Percentiles rank a stretch among this genome's conserved stretches.
Evolutionary conservation across 352 stramenopile species (phyloP).

Genomic region (Phytophthora multivora): DNA sequence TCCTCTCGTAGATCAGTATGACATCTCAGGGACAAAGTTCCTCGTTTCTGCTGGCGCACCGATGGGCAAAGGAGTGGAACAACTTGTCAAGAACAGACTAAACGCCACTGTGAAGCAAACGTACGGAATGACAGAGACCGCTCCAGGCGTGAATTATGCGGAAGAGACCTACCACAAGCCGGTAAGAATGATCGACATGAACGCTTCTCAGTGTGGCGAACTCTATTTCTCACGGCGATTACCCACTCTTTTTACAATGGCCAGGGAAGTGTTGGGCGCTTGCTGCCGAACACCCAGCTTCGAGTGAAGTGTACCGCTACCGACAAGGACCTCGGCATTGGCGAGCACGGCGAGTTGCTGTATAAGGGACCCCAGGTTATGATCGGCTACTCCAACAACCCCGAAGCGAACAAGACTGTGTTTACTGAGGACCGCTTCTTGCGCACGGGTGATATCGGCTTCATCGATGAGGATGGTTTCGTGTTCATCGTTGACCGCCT

Average conservation of each 20-base stretch:
- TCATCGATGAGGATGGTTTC: slow-evolving; percentile 91
- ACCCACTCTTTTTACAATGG: not conserved
- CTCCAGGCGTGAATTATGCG: slow-evolving; percentile 38
- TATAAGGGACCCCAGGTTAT: slow-evolving; percentile 93
- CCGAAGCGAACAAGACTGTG: slow-evolving; percentile 80
- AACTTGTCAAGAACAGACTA: slow-evolving; percentile 69
- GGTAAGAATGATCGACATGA: slow-evolving; percentile 11
- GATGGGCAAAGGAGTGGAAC: slow-evolving; percentile 81
- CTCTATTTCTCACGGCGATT: not conserved
- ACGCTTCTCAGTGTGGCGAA: not conserved
- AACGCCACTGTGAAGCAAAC: slow-evolving; percentile 49
- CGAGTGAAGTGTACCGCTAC: slow-evolving; percentile 54
- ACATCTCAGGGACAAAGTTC: slow-evolving; percentile 80
- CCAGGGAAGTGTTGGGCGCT: slow-evolving; percentile 51
- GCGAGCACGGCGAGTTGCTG: slow-evolving; percentile 77
- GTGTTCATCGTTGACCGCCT: slow-evolving; percentile 93
- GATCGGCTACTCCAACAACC: slow-evolving; percentile 91
- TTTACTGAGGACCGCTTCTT: slow-evolving; percentile 86
- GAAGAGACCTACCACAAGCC: slow-evolving; percentile 34
- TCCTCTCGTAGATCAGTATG: slow-evolving; percentile 91
- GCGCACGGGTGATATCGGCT: slow-evolving; percentile 89
- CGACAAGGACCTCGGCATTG: slow-evolving; percentile 41
- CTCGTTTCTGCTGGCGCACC: slow-evolving; percentile 88
- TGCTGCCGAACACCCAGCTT: slow-evolving; percentile 66
- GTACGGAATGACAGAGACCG: slow-evolving; percentile 73